These are phyloP conservation scores for Komagataella kurtzmanii DNA, from an alignment of 805 yeast genomes.

Conservation along the genomic window DNA sequence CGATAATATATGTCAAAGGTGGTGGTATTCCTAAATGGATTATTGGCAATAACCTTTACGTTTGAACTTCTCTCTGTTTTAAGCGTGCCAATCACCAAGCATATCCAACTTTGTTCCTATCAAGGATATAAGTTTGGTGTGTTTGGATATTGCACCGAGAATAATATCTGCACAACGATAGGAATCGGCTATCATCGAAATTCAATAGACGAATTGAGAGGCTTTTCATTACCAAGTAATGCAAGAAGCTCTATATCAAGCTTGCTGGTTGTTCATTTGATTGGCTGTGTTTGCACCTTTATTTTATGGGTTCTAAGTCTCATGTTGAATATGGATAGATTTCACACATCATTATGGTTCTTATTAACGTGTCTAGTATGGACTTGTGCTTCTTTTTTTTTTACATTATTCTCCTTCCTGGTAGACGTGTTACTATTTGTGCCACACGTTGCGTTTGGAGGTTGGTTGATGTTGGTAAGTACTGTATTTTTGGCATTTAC, in stretches of 20 bases:
- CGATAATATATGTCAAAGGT: constrained; percentile 1
- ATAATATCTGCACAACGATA: constrained; percentile 22
- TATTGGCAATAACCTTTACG: constrained; percentile 35
- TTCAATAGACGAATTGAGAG: constrained; percentile 19
- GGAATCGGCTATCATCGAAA: constrained; percentile 28
- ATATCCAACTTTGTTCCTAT: constrained; percentile 34
- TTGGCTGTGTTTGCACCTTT: constrained; percentile 42
- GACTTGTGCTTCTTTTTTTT: constrained; percentile 55
- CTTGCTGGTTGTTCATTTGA: constrained; percentile 53
- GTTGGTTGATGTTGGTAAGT: constrained; percentile 71
- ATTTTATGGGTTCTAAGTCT: constrained; percentile 27
- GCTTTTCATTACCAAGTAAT: constrained; percentile 40
- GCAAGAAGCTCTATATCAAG: constrained; percentile 47
- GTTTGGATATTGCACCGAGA: constrained; percentile 45
- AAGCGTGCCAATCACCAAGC: constrained; percentile 43
- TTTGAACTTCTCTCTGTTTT: constrained; percentile 47
- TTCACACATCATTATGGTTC: constrained; percentile 21
- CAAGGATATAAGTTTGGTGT: constrained; percentile 48
- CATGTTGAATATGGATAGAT: constrained; percentile 22
- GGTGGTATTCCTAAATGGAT: constrained; percentile 6
- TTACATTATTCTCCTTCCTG: constrained; percentile 60
- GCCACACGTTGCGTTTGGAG: constrained; percentile 66
- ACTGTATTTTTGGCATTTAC: constrained; percentile 51
- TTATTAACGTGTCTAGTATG: constrained; percentile 40
- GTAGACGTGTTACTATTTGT: constrained; percentile 73